Evolutionary conservation across 1,284 basidiomycete genomes (phyloP), one percentile per base, ranked within the genome.

Genomic region (Marasmius fiardii): DNA sequence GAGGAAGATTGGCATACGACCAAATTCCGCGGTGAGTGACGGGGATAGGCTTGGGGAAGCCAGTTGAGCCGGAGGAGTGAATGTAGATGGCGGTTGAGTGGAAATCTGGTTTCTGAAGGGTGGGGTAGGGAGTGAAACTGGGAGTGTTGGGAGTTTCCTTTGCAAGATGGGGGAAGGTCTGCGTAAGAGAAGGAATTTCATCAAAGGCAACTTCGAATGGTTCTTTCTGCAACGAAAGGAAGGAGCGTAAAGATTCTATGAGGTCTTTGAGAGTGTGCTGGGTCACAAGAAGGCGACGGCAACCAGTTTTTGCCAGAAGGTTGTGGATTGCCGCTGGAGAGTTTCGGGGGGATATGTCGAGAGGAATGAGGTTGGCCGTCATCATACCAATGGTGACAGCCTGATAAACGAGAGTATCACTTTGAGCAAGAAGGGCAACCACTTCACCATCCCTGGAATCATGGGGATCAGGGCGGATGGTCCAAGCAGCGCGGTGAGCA

Each of bases 271-370:
- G 60, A 0, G 67, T 68, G 12, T 58, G 54, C 2, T 59, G 59
- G 0, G 72, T 73, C 1, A 65, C 63, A 6, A 76, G 57, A 23
- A 76, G 6, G 11, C 68, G 68, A 44, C 62, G 65, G 14, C 67
- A 69, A 1, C 58, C 58, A 0, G 66, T 67, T 55, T 65, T 68
- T 51, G 55, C 59, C 49, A 75, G 58, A 55, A 76, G 62, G 51
- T 72, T 63, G 2, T 58, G 54, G 4, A 74, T 59, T 0, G 73
- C 71, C 3, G 68, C 63, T 0, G 69, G 50, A 0, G 74, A 69
- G 51, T 74, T 74, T 1, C 73, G 68, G 3, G 67, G 70, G 0
- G 75, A 74, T 50, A 76, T 71, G 0, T 64, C 67, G 50, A 68
- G 66, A 2, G 65, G 68, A 33, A 33, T 16, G 47, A 49, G 47